phyloP scores from a whole-genome alignment of 2,329 filamentous ascomycete species.

The Pseudocercospora musae region DNA sequence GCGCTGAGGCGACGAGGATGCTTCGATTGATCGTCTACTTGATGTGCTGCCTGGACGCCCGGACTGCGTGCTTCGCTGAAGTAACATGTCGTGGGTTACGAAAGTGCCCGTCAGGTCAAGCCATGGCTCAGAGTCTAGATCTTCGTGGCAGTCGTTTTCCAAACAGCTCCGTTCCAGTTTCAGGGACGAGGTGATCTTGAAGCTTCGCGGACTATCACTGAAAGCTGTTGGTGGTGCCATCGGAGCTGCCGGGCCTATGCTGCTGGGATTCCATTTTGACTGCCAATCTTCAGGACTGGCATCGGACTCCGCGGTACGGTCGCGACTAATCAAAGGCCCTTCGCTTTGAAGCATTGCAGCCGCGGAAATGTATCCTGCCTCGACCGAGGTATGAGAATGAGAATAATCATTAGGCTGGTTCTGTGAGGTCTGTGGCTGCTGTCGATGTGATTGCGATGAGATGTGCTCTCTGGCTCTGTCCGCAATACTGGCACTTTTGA shows the following conservation, averaged over 20 bases:
- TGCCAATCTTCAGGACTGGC: not conserved
- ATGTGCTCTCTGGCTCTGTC: not conserved
- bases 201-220: not conserved
- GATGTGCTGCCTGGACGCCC: not conserved
- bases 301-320: not conserved
- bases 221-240: not conserved
- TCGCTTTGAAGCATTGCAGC: not conserved
- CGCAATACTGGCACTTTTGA: not conserved
- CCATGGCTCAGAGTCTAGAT: not conserved
- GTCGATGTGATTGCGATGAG: not conserved
- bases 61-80: not conserved
- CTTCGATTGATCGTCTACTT: not conserved
- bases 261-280: not conserved
- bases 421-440: not conserved
- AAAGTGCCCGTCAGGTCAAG: not conserved
- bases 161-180: not conserved
- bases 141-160: not conserved
- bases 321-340: not conserved
- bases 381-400: not conserved
- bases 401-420: not conserved
- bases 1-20: not conserved
- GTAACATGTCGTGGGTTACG: not conserved
- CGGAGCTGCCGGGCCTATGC: not conserved
- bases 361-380: not conserved
- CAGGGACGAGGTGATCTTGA: not conserved